Evolutionary conservation across 1,139 yeast genomes (phyloP), one percentile per base, ranked within the genome.

Genomic region (Geotrichum histeridarum): DNA sequence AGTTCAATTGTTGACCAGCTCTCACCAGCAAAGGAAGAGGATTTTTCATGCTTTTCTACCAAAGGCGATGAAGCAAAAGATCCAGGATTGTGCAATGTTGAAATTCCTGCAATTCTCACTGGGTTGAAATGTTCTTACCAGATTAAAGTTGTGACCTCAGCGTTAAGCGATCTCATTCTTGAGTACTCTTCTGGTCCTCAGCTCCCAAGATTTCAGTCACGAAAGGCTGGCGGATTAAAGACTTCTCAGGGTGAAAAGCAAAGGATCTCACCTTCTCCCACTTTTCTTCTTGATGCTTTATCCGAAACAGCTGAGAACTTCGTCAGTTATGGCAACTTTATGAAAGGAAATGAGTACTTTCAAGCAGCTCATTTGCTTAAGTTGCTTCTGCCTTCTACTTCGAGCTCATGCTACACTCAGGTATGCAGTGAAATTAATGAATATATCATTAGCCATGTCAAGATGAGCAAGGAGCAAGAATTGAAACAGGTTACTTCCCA

Each of bases 271-370:
- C 8, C 35, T 1, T 51, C 53, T 4, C 53, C 57, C 11, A 27
- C 53, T 3, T 62, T 62, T 41, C 45, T 64, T 37, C 30, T 43
- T 3, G 55, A 59, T 18, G 48, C 63, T 15, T 54, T 65, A 8
- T 42, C 59, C n/a, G 62, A 60, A 36, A 62, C 63, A 8, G 54
- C 59, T 37, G 56, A 62, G n/a, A 55, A 56, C 30, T 54, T 62
- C 31, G 52, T 63, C 37, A 61, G 65, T 4, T 52, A 54, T 11
- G 62, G 62, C 11, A 54, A 59, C 15, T 64, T 60, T 46, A 45
- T 63, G 44, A 61, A 60, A 43, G 67, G 64, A n/a, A 63, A 60
- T 38, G 64, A 63, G 44, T 62, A 56, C 44, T 58, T 64, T 12
- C 59, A 54, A 27, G 67, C 67, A 6, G 37, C 60, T 7, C 51